Evolutionary conservation across 148 eudicot genomes (phyloP).

Genomic region (Cornus kousa): DNA sequence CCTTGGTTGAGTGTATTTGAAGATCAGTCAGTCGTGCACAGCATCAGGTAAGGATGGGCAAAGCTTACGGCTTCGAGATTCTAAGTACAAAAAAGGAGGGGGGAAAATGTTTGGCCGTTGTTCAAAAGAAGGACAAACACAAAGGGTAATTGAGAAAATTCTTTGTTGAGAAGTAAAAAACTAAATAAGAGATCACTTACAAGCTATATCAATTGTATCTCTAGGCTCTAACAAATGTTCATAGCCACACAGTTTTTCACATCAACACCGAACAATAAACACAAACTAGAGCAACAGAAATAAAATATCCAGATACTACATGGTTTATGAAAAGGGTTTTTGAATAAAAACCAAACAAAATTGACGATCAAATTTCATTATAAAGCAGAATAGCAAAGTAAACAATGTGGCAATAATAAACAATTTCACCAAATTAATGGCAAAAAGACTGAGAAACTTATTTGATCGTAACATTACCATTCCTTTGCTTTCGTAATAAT

Average conservation of each 20-base stretch:
- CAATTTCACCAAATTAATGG: background rate
- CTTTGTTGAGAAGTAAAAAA: background rate
- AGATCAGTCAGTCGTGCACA: too few species aligned
- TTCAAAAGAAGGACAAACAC: too few species aligned
- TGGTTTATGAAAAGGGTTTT: too few species aligned
- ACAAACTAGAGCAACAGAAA: background rate
- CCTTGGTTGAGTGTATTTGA: too few species aligned
- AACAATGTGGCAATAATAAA: background rate
- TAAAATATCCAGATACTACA: background rate
- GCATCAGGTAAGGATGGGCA: too few species aligned
- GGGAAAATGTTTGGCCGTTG: too few species aligned
- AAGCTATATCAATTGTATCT: constrained; percentile 4
- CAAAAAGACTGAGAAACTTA: background rate
- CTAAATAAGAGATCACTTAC: background rate
- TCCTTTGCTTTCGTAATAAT: constrained; percentile 73
- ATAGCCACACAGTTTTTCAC: constrained; percentile 1
- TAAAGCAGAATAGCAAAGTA: too few species aligned
- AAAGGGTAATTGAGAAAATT: too few species aligned
- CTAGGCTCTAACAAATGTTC: background rate
- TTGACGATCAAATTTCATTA: background rate
- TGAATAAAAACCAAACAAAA: background rate
- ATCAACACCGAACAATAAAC: background rate
- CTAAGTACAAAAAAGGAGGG: too few species aligned
- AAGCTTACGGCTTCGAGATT: too few species aligned
- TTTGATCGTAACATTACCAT: constrained; percentile 38